Percentiles rank a stretch among this genome's conserved stretches.
Conservation (phyloP, 176 grass and related monocot species). For the Thalia dealbata region DNA sequence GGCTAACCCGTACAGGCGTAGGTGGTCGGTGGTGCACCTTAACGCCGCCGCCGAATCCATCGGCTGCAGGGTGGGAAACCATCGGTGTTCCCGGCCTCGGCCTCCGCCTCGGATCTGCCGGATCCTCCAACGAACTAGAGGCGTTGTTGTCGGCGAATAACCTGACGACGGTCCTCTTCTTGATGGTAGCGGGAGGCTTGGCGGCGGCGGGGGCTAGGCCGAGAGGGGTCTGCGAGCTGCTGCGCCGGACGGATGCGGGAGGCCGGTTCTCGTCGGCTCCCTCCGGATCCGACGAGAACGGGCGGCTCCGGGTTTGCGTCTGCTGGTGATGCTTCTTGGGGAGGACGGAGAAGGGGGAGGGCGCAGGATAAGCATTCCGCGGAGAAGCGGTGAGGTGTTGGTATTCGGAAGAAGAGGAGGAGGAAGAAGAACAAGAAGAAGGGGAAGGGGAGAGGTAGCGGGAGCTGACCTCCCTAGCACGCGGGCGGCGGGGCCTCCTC, state of each 20-base stretch:
- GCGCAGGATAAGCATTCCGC: conserved; percentile 1
- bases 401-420: conserved; percentile 25
- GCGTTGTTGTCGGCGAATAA: conserved; percentile 49
- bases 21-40: conserved; percentile 29
- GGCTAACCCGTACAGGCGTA: conserved; percentile 37
- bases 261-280: conserved; percentile 63
- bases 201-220: background rate
- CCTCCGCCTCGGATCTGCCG: background rate
- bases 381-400: conserved; percentile 30
- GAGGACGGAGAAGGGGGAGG: conserved; percentile 14
- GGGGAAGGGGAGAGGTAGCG: conserved; percentile 50
- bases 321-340: conserved; percentile 9
- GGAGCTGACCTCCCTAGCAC: conserved; percentile 63
- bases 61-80: background rate
- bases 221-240: conserved; percentile 9
- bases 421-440: conserved; percentile 13
- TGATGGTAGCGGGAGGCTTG: conserved; percentile 3
- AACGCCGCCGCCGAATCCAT: background rate
- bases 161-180: conserved; percentile 46
- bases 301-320: background rate
- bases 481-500: conserved; percentile 35
- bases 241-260: background rate
- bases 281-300: background rate
- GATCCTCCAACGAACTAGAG: conserved; percentile 1
- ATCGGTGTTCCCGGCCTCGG: conserved; percentile 30